These are phyloP conservation scores for Ceratocystis destructans DNA, from an alignment of 2,329 filamentous ascomycete genomes.

Conservation along the genomic window DNA sequence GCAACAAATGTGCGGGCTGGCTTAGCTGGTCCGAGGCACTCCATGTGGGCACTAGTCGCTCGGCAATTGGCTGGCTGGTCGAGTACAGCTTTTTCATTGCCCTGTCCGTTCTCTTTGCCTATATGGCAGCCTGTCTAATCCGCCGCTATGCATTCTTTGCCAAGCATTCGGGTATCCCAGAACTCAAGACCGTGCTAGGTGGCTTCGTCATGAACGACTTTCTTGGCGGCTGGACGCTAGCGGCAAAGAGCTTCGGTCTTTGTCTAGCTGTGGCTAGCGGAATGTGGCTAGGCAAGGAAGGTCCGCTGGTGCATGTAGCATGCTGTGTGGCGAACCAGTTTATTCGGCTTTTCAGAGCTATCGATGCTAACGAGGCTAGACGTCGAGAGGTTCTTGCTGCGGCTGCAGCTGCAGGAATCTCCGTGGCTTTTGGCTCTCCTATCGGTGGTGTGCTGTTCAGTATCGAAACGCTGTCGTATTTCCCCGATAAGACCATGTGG, in stretches of 20 bases:
- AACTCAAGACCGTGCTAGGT: slow-evolving; percentile 92
- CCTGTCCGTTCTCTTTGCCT: slow-evolving; percentile 75
- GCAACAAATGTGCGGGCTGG: slow-evolving; percentile 76
- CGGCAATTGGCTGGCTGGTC: slow-evolving; percentile 58
- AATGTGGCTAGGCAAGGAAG: slow-evolving; percentile 94
- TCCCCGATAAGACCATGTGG: slow-evolving; percentile 99
- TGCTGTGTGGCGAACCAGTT: slow-evolving; percentile 93
- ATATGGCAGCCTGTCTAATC: slow-evolving; percentile 64
- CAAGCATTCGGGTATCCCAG: slow-evolving; percentile 88
- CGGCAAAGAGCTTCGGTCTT: slow-evolving; percentile 79
- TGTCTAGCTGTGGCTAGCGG: slow-evolving; percentile 85
- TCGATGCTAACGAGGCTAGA: slow-evolving; percentile 82
- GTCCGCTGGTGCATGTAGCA: slow-evolving; percentile 85
- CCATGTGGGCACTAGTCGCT: slow-evolving; percentile 43
- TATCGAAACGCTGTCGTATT: slow-evolving; percentile 93
- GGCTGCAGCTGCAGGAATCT: slow-evolving; percentile 82
- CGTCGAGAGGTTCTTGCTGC: slow-evolving; percentile 89
- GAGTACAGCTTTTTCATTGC: slow-evolving; percentile 78
- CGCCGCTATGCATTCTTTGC: slow-evolving; percentile 75
- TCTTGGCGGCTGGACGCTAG: slow-evolving; percentile 72
- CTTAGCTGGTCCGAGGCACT: slow-evolving; percentile 68
- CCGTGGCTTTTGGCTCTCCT: slow-evolving; percentile 83
- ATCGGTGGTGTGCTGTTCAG: slow-evolving; percentile 93
- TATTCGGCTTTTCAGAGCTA: slow-evolving; percentile 71
- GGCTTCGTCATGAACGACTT: slow-evolving; percentile 87